Conservation (phyloP, 1,284 basidiomycete species). For the Pyrrhoderma noxium region DNA sequence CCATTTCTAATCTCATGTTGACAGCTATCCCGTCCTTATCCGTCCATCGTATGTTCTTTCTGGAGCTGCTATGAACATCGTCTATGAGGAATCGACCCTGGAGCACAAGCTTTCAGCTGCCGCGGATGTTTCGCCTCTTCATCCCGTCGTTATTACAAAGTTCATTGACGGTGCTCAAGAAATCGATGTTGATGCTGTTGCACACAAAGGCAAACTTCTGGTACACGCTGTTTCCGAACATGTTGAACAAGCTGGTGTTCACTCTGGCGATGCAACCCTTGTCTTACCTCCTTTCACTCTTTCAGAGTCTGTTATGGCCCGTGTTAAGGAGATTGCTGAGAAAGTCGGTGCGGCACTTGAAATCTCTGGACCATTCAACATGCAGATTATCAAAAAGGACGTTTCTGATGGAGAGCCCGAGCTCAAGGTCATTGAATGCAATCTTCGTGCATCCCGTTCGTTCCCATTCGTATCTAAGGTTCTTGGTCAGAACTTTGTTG, state of each 20-base stretch:
- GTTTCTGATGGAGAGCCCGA: constrained; percentile 50
- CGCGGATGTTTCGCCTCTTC: constrained; percentile 90
- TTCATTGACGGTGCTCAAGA: constrained; percentile 98
- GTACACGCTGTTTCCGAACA: constrained; percentile 97
- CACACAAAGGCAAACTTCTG: constrained; percentile 89
- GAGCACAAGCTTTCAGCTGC: constrained; percentile 93
- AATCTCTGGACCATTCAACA: constrained; percentile 98
- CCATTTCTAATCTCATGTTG: constrained; percentile 21
- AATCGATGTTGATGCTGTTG: constrained; percentile 97
- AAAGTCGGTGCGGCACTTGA: constrained; percentile 94
- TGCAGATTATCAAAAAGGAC: constrained; percentile 95
- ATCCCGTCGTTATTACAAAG: constrained; percentile 97
- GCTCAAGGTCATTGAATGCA: constrained; percentile 99
- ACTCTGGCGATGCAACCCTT: constrained; percentile 97
- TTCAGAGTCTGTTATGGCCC: constrained; percentile 66
- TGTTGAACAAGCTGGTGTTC: constrained; percentile 98
- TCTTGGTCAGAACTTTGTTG: constrained; percentile 94
- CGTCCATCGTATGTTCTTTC: constrained; percentile 97
- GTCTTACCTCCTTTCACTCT: constrained; percentile 96
- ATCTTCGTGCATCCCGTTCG: constrained; percentile 92
- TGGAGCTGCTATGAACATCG: constrained; percentile 99
- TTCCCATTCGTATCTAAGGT: constrained; percentile 99
- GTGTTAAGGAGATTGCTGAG: constrained; percentile 88
- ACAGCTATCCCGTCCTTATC: constrained; percentile 89
- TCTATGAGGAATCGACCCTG: constrained; percentile 84